Percentiles rank a stretch among this genome's conserved stretches.
These are phyloP conservation scores for Globisporangium paroecandrum DNA, from an alignment of 352 stramenopile species.

Conservation along the genomic window DNA sequence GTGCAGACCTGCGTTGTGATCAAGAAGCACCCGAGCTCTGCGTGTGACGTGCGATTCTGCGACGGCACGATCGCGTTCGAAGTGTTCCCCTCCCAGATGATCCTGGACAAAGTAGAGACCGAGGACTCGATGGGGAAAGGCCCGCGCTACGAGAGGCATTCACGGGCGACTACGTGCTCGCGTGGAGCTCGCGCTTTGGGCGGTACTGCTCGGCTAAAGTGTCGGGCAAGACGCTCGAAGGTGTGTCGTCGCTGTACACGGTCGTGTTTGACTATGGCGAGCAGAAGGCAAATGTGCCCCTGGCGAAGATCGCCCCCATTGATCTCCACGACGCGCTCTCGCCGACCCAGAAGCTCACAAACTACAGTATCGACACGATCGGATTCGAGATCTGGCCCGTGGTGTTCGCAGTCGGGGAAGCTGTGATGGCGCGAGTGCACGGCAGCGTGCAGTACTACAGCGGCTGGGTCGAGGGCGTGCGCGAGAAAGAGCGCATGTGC, in stretches of 20 bases:
- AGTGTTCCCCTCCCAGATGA: constrained; percentile 79
- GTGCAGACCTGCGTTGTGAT: constrained; percentile 74
- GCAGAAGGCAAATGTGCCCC: constrained; percentile 40
- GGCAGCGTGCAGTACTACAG: constrained; percentile 58
- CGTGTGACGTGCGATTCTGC: constrained; percentile 68
- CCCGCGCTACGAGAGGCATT: constrained; percentile 20
- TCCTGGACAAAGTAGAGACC: constrained; percentile 37
- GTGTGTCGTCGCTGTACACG: constrained; percentile 34
- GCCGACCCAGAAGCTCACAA: constrained; percentile 63
- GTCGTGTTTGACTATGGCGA: constrained; percentile 77
- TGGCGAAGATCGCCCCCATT: constrained; percentile 50
- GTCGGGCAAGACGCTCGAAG: constrained; percentile 24
- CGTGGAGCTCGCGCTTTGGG: constrained; percentile 72
- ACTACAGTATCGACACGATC: constrained; percentile 76
- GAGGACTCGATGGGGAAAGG: constrained; percentile 8
- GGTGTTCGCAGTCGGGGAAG: constrained; percentile 50
- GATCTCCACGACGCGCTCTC: constrained; percentile 51
- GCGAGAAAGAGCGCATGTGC: constrained; percentile 57
- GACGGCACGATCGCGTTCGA: constrained; percentile 78
- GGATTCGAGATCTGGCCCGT: constrained; percentile 64
- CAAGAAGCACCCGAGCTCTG: constrained; percentile 49
- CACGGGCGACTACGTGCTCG: constrained; percentile 54
- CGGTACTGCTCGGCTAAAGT: constrained; percentile 65
- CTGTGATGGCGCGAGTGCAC: constrained; percentile 56
- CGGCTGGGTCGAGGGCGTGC: constrained; percentile 49